Evolutionary conservation across 2,329 filamentous ascomycete genomes (phyloP).

Genomic region (Talaromyces sp.): DNA sequence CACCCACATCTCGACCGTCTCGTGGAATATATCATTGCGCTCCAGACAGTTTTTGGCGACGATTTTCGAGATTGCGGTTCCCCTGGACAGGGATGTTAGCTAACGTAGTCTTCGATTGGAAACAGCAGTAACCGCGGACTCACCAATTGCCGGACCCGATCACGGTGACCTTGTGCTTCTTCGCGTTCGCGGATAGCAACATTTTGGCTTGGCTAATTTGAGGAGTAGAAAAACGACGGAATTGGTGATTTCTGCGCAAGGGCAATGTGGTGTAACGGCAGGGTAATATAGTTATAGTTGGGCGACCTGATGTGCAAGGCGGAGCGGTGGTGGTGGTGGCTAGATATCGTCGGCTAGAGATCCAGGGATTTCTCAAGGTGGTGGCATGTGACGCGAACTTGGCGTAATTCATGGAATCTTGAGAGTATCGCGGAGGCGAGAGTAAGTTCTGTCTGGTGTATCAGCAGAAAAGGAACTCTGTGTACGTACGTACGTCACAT

Average conservation of each 20-base stretch:
- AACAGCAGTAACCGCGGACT: constrained; percentile 18
- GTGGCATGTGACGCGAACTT: constrained; percentile 10
- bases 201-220: constrained; percentile 22
- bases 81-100: constrained; percentile 63
- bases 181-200: constrained; percentile 28
- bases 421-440: neutral
- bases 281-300: constrained; percentile 4
- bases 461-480: neutral
- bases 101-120: constrained; percentile 56
- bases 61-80: constrained; percentile 95
- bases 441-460: constrained; percentile 7
- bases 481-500: constrained; percentile 1
- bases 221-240: neutral
- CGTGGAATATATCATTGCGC: constrained; percentile 75
- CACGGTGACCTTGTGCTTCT: constrained; percentile 56
- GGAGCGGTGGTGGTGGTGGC: constrained; percentile 11
- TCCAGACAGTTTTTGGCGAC: constrained; percentile 83
- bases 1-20: constrained; percentile 97
- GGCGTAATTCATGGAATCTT: constrained; percentile 10
- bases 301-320: neutral
- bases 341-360: neutral
- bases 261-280: constrained; percentile 14
- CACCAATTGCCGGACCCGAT: constrained; percentile 97
- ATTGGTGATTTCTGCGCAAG: constrained; percentile 22
- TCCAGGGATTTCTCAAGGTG: neutral